Conservation (phyloP, 768 basidiomycete genomes). For the Trametes elegans region DNA sequence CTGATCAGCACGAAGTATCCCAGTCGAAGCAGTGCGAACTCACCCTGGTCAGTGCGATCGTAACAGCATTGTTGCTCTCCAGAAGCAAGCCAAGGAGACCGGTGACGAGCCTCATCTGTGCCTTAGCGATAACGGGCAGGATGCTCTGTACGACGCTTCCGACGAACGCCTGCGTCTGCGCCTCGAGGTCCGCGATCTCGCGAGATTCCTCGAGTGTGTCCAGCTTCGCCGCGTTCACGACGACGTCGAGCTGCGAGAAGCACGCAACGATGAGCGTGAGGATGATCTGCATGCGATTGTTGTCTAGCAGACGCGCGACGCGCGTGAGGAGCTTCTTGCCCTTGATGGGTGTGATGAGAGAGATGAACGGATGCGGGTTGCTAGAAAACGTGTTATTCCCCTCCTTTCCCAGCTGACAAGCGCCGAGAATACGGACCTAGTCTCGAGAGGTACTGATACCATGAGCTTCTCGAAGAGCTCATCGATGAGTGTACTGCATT, state of each 20-base stretch:
- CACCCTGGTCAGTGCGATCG: constrained; percentile 79
- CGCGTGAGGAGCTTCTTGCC: constrained; percentile 92
- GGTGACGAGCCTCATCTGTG: constrained; percentile 77
- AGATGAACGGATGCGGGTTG: constrained; percentile 95
- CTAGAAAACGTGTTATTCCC: constrained; percentile 37
- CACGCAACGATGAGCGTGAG: constrained; percentile 92
- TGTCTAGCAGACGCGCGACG: constrained; percentile 77
- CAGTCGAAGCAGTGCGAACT: constrained; percentile 23
- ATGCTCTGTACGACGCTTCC: constrained; percentile 85
- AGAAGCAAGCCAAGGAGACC: constrained; percentile 84
- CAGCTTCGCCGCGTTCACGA: constrained; percentile 69
- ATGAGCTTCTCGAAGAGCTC: constrained; percentile 77
- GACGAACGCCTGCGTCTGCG: constrained; percentile 89
- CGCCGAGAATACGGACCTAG: constrained; percentile 57
- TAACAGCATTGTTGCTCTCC: constrained; percentile 71
- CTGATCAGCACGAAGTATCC: constrained; percentile 1
- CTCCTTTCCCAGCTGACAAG: not conserved
- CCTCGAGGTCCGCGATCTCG: constrained; percentile 69
- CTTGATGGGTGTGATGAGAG: constrained; percentile 82
- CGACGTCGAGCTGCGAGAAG: constrained; percentile 92
- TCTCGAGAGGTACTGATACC: constrained; percentile 90
- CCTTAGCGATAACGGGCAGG: constrained; percentile 74
- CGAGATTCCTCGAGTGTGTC: constrained; percentile 63
- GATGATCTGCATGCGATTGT: constrained; percentile 79
- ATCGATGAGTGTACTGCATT: constrained; percentile 58